Conservation (phyloP, 768 basidiomycete genomes). For the Trametes elegans region DNA sequence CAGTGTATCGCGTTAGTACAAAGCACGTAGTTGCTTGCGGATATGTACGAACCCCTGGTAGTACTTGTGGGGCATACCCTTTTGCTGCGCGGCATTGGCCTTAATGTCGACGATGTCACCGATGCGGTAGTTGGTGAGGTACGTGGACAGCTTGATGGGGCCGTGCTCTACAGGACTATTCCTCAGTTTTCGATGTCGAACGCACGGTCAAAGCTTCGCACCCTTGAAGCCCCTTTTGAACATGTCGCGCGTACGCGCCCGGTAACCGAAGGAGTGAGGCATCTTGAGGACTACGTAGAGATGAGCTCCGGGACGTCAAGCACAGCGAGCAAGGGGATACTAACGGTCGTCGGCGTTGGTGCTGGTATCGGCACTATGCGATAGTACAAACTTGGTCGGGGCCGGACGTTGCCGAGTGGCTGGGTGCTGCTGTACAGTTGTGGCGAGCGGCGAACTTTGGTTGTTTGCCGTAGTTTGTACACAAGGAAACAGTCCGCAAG, state of each 20-base stretch:
- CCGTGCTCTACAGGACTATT: constrained; percentile 70
- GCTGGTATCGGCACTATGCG: constrained; percentile 40
- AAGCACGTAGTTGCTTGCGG: not conserved
- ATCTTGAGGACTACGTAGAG: constrained; percentile 63
- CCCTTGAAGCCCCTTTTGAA: constrained; percentile 99
- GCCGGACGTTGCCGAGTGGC: constrained; percentile 66
- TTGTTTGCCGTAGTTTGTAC: constrained; percentile 39
- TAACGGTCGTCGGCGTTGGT: constrained; percentile 48
- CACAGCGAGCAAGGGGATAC: constrained; percentile 29
- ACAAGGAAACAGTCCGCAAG: constrained; percentile 19
- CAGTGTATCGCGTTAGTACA: not conserved
- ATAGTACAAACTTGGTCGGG: constrained; percentile 16
- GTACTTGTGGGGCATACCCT: constrained; percentile 99
- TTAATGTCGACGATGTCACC: constrained; percentile 99
- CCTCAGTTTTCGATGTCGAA: constrained; percentile 12
- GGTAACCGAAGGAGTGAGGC: constrained; percentile 99
- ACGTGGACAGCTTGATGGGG: constrained; percentile 86
- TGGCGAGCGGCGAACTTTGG: constrained; percentile 35
- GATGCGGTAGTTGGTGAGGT: constrained; percentile 88
- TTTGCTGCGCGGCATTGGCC: constrained; percentile 98
- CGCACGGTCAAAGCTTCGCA: constrained; percentile 38
- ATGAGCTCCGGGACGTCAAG: constrained; percentile 14
- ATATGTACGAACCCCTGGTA: constrained; percentile 80
- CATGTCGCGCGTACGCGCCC: constrained; percentile 99
- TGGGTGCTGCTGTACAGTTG: constrained; percentile 66